phyloP scores from a whole-genome alignment of 345 rosid genomes.

The Anastatica hierochuntica region DNA sequence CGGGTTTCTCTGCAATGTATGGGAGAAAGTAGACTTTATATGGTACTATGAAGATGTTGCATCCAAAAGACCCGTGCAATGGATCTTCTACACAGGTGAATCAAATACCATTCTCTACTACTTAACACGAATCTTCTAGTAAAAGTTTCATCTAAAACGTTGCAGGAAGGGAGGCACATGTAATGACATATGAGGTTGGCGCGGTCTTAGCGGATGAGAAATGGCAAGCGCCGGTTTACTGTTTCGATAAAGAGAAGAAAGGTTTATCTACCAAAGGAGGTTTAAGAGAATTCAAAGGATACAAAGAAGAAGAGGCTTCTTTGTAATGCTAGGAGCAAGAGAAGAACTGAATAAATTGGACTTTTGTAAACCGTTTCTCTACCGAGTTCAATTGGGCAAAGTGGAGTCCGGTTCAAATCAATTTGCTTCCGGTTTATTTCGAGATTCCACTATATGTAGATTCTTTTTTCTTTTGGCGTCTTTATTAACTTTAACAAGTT shows the following conservation, averaged over 20 bases:
- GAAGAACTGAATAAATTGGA: slow-evolving; percentile 7
- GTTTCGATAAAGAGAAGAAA: slow-evolving; percentile 28
- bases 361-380: neutral
- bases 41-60: slow-evolving; percentile 54
- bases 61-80: slow-evolving; percentile 55
- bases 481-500: too few relatives aligned
- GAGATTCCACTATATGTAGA: too few relatives aligned
- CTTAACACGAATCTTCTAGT: too few relatives aligned
- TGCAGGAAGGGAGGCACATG: slow-evolving; percentile 46
- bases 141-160: too few relatives aligned
- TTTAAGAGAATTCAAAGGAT: slow-evolving; percentile 18
- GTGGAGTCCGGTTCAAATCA: neutral
- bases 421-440: neutral
- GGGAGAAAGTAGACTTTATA: slow-evolving; percentile 61
- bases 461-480: too few relatives aligned
- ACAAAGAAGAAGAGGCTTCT: slow-evolving; percentile 8
- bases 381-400: too few relatives aligned
- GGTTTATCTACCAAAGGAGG: neutral
- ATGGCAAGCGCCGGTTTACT: slow-evolving; percentile 56
- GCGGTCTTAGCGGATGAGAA: slow-evolving; percentile 46
- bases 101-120: too few relatives aligned
- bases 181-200: slow-evolving; percentile 59
- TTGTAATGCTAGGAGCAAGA: slow-evolving; percentile 8
- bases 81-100: slow-evolving; percentile 50
- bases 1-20: slow-evolving; percentile 51